phyloP scores from a whole-genome alignment of 306 rosid genomes.

The Cicer cuneatum region DNA sequence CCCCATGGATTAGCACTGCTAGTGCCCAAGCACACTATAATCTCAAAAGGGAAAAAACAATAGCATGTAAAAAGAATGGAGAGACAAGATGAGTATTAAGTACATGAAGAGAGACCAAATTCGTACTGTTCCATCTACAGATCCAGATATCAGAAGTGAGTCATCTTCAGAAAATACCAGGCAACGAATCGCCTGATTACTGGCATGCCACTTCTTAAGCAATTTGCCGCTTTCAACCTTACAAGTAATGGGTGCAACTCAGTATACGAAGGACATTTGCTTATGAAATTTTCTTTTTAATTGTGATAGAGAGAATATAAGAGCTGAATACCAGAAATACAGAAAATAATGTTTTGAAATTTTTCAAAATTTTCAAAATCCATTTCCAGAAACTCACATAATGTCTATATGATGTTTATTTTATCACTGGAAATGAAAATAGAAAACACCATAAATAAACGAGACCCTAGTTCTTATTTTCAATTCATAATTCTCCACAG shows the following conservation, averaged over 20 bases:
- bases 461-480: not conserved
- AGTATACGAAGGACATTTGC: not conserved
- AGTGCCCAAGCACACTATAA: not conserved
- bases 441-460: no score
- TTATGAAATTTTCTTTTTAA: no score
- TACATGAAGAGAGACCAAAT: slow-evolving; percentile 84
- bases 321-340: no score
- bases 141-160: slow-evolving; percentile 72
- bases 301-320: no score
- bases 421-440: no score
- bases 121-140: slow-evolving; percentile 71
- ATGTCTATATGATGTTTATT: no score
- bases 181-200: slow-evolving; percentile 76
- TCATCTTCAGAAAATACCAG: slow-evolving; percentile 75
- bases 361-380: no score
- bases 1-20: slow-evolving; percentile 1
- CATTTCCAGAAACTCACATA: no score
- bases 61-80: not conserved
- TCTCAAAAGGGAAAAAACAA: not conserved
- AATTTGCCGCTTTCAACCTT: slow-evolving; percentile 74
- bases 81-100: slow-evolving; percentile 17
- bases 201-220: slow-evolving; percentile 86
- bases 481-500: slow-evolving; percentile 35
- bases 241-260: slow-evolving; percentile 18
- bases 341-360: no score